These are phyloP conservation scores for Cymbopogon flexuosus DNA, from an alignment of 202 grass and related monocot species.

Conservation along the genomic window DNA sequence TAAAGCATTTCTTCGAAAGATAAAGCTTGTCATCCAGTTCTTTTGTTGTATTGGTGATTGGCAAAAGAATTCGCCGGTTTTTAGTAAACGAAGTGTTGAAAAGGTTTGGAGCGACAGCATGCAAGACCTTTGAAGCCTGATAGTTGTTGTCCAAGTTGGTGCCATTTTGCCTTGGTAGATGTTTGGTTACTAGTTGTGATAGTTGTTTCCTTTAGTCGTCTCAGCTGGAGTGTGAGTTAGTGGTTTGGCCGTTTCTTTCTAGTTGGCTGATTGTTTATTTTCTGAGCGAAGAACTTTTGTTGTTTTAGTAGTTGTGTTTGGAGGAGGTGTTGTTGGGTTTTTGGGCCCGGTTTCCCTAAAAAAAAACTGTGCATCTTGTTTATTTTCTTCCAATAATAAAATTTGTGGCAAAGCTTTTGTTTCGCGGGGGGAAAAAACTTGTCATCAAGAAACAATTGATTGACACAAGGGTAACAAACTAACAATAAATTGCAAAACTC, in stretches of 20 bases:
- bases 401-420: neutral
- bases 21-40: too few relatives aligned
- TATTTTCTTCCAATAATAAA: neutral
- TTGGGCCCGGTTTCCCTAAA: neutral
- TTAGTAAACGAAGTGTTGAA: too few relatives aligned
- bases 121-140: too few relatives aligned
- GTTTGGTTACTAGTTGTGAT: neutral
- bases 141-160: too few relatives aligned
- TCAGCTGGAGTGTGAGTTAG: neutral
- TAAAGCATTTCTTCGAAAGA: too few relatives aligned
- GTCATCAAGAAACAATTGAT: slow-evolving; percentile 18
- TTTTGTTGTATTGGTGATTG: too few relatives aligned
- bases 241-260: neutral
- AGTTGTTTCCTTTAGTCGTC: neutral
- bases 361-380: neutral
- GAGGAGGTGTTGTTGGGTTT: neutral
- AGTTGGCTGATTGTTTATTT: neutral
- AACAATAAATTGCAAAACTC: slow-evolving; percentile 40
- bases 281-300: neutral
- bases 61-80: too few relatives aligned
- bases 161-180: too few relatives aligned
- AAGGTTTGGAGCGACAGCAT: too few relatives aligned
- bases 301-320: neutral
- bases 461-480: neutral
- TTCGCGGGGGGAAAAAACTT: neutral